Percentiles rank a stretch among this genome's conserved stretches.
These are phyloP conservation scores for Moesziomyces antarcticus DNA, from an alignment of 1,284 basidiomycete genomes.

Conservation along the genomic window DNA sequence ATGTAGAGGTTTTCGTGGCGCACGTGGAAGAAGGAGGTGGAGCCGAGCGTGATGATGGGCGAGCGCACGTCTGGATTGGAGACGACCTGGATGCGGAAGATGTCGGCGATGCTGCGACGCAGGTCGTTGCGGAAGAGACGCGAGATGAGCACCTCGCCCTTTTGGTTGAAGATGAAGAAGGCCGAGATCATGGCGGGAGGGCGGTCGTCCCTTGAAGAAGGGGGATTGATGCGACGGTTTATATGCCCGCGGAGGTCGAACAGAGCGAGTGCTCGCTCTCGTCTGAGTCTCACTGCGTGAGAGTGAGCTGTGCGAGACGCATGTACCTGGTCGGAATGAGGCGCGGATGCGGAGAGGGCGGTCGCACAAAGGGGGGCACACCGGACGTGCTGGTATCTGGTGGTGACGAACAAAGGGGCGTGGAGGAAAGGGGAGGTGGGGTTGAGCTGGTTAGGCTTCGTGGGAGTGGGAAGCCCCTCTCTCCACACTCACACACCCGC, in stretches of 20 bases:
- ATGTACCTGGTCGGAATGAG: not conserved
- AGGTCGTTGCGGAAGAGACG: slow-evolving; percentile 63
- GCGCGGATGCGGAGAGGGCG: not conserved
- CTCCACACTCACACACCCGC: not conserved
- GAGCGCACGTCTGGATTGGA: slow-evolving; percentile 95
- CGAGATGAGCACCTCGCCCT: slow-evolving; percentile 77
- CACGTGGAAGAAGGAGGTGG: slow-evolving; percentile 97
- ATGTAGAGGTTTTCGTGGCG: slow-evolving; percentile 93
- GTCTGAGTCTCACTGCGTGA: too few relatives aligned
- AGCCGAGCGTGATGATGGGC: slow-evolving; percentile 96
- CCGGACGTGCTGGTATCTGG: not conserved
- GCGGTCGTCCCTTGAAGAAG: not conserved
- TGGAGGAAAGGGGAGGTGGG: not conserved
- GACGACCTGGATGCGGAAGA: slow-evolving; percentile 82
- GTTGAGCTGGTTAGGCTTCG: not conserved
- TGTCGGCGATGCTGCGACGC: slow-evolving; percentile 62
- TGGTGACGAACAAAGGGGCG: slow-evolving; percentile 1
- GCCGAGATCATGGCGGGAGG: slow-evolving; percentile 72
- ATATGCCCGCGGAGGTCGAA: slow-evolving; percentile 1
- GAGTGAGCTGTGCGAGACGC: not conserved
- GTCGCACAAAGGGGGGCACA: not conserved
- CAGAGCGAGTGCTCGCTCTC: not conserved
- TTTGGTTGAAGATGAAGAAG: slow-evolving; percentile 98
- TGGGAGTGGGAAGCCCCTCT: too few relatives aligned
- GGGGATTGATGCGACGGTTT: not conserved